A percentile compares a stretch with the other conserved stretches of the same genome.
Conservation (phyloP, 805 yeast species). For the Candida lessepsii region DNA sequence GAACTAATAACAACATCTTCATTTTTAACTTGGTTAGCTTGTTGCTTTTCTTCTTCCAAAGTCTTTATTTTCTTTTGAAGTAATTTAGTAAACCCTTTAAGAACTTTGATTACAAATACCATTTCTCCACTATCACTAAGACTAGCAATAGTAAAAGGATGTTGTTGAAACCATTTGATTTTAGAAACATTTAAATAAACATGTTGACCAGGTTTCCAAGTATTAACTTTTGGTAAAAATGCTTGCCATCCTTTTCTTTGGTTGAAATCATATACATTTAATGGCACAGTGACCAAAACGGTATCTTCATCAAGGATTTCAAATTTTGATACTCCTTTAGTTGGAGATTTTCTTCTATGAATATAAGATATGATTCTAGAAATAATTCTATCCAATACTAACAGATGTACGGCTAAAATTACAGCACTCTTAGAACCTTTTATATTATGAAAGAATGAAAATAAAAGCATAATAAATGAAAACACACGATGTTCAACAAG, state of each 20-base stretch:
- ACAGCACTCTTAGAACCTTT: slow-evolving; percentile 31
- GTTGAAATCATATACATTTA: slow-evolving; percentile 20
- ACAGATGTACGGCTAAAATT: slow-evolving; percentile 40
- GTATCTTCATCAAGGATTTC: slow-evolving; percentile 43
- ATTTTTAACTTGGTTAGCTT: too few relatives aligned
- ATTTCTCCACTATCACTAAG: slow-evolving; percentile 38
- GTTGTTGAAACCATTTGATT: slow-evolving; percentile 39
- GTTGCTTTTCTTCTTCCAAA: slow-evolving; percentile 11
- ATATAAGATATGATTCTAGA: slow-evolving; percentile 28
- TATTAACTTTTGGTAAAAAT: slow-evolving; percentile 35
- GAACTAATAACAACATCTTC: too few relatives aligned
- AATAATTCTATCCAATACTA: slow-evolving; percentile 42
- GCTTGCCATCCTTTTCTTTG: slow-evolving; percentile 25
- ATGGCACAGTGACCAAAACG: slow-evolving; percentile 37
- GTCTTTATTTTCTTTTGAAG: slow-evolving; percentile 28
- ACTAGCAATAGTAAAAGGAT: slow-evolving; percentile 49
- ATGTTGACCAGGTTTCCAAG: slow-evolving; percentile 52
- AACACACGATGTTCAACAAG: slow-evolving; percentile 43
- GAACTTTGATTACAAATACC: slow-evolving; percentile 38
- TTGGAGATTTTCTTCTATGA: slow-evolving; percentile 36
- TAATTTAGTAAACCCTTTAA: slow-evolving; percentile 44
- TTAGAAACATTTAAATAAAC: slow-evolving; percentile 40
- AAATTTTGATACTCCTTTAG: slow-evolving; percentile 37
- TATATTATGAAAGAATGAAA: slow-evolving; percentile 41
- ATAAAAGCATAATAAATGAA: slow-evolving; percentile 41